Conservation (phyloP, 345 rosid genomes). For the Cardamine occulta region DNA sequence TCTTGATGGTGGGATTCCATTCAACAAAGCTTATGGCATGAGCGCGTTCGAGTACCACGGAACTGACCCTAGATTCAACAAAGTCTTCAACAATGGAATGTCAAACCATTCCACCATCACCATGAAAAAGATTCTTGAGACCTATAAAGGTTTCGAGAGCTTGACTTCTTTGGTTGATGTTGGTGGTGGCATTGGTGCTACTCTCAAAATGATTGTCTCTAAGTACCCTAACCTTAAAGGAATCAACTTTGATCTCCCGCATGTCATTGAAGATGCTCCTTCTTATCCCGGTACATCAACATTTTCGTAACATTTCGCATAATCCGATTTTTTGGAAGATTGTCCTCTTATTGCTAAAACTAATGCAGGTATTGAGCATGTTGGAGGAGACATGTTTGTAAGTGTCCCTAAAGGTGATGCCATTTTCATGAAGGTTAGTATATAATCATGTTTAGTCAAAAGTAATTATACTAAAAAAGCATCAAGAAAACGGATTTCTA, state of each 20-base stretch:
- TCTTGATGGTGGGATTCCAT: conserved; percentile 80
- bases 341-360: background rate
- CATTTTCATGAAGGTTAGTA: conserved; percentile 86
- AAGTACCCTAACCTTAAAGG: conserved; percentile 75
- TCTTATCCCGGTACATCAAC: conserved; percentile 54
- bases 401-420: conserved; percentile 85
- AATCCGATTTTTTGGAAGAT: background rate
- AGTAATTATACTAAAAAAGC: too few relatives aligned
- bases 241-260: conserved; percentile 84
- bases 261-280: conserved; percentile 78
- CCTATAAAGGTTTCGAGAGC: conserved; percentile 72
- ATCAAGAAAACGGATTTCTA: background rate
- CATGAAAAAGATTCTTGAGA: conserved; percentile 76
- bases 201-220: conserved; percentile 65
- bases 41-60: conserved; percentile 79
- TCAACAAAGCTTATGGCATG: conserved; percentile 82
- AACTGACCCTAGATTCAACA: conserved; percentile 73
- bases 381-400: conserved; percentile 90
- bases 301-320: background rate
- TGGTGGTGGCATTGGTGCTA: conserved; percentile 86
- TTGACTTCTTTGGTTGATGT: conserved; percentile 77
- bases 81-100: conserved; percentile 78
- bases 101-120: conserved; percentile 67
- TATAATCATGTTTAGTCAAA: background rate
- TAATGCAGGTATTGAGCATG: conserved; percentile 69